Conservation (phyloP, 768 basidiomycete species). For the Suillus decipiens region DNA sequence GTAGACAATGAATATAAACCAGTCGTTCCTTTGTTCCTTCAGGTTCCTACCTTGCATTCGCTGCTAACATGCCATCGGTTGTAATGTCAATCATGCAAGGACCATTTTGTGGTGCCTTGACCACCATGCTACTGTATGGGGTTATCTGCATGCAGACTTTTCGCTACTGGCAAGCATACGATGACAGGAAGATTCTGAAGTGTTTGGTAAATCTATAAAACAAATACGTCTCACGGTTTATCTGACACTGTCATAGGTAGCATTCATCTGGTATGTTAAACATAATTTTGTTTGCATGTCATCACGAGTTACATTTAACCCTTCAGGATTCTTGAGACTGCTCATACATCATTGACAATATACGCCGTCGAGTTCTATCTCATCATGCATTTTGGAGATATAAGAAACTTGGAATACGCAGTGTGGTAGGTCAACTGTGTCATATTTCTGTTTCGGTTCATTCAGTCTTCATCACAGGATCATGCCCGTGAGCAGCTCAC, state of each 20-base stretch:
- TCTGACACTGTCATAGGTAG: conserved; percentile 11
- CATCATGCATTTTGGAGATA: conserved; percentile 18
- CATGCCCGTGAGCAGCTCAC: conserved; percentile 10
- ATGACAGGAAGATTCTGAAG: conserved; percentile 13
- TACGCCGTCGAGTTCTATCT: conserved; percentile 18
- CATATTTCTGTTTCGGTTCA: not conserved
- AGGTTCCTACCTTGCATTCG: not conserved
- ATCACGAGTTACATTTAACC: not conserved
- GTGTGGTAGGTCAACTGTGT: conserved; percentile 16
- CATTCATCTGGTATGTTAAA: conserved; percentile 15
- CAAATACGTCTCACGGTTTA: not conserved
- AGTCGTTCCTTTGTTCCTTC: not conserved
- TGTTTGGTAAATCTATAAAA: conserved; percentile 6
- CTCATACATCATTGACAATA: conserved; percentile 19
- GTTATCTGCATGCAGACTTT: conserved; percentile 22
- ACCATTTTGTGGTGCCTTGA: conserved; percentile 16
- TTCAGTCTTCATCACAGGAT: conserved; percentile 9
- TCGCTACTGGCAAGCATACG: conserved; percentile 14
- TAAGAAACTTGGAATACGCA: not conserved
- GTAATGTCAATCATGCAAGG: conserved; percentile 17
- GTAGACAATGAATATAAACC: too few species aligned
- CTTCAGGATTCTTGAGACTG: conserved; percentile 17
- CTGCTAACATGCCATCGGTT: conserved; percentile 11
- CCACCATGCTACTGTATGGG: conserved; percentile 16
- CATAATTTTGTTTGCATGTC: too few species aligned